Percentiles rank a stretch among this genome's conserved stretches.
phyloP scores from a whole-genome alignment of 1,284 basidiomycete genomes.

The Marasmius oreades region DNA sequence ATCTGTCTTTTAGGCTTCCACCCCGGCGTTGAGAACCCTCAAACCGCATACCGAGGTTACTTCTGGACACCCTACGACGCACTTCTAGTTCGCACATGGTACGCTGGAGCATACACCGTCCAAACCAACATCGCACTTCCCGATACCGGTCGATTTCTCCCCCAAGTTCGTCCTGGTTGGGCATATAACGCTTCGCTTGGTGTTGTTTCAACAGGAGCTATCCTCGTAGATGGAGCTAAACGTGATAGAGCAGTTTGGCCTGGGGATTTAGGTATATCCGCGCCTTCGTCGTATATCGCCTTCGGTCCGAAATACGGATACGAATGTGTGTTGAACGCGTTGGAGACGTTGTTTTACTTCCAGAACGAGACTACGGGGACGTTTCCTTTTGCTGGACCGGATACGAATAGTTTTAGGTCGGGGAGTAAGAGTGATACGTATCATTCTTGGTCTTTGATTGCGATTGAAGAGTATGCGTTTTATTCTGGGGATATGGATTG shows the following conservation, averaged over 20 bases:
- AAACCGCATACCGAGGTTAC: constrained; percentile 43
- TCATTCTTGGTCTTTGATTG: constrained; percentile 44
- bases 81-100: constrained; percentile 49
- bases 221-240: constrained; percentile 34
- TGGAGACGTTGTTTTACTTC: constrained; percentile 29
- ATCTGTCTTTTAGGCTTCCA: constrained; percentile 42
- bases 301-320: constrained; percentile 31
- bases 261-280: constrained; percentile 34
- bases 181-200: constrained; percentile 29
- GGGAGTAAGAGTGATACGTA: constrained; percentile 31
- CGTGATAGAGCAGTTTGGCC: constrained; percentile 25
- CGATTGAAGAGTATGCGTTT: constrained; percentile 41
- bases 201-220: constrained; percentile 29
- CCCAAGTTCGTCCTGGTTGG: constrained; percentile 20
- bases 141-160: neutral
- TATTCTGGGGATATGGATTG: constrained; percentile 46
- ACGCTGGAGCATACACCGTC: constrained; percentile 51
- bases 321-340: constrained; percentile 28
- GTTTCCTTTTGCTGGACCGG: constrained; percentile 31
- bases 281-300: constrained; percentile 24
- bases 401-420: constrained; percentile 25
- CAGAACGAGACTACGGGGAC: constrained; percentile 28
- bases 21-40: constrained; percentile 43
- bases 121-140: constrained; percentile 36
- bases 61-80: constrained; percentile 44